phyloP scores from a whole-genome alignment of 768 basidiomycete species.

The Rhizopogon sp. region DNA sequence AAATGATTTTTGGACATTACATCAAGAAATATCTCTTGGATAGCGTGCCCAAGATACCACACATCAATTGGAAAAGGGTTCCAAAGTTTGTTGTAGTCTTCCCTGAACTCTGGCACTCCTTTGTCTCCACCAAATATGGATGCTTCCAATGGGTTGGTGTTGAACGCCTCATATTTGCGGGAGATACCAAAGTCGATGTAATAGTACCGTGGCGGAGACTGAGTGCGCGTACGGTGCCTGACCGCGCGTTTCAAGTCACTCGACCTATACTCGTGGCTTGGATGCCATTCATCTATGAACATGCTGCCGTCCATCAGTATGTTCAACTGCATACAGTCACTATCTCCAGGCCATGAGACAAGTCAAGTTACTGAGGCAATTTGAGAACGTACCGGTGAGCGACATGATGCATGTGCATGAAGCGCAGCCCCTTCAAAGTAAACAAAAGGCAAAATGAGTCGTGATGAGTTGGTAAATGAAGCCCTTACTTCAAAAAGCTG shows the following conservation, averaged over 20 bases:
- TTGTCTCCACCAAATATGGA: constrained; percentile 37
- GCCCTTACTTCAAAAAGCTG: constrained; percentile 18
- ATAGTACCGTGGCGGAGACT: constrained; percentile 26
- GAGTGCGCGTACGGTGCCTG: constrained; percentile 23
- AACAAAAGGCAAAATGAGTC: neutral
- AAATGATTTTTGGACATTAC: constrained; percentile 12
- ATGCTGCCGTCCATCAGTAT: constrained; percentile 27
- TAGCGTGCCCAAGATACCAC: constrained; percentile 38
- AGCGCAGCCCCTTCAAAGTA: constrained; percentile 25
- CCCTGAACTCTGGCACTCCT: constrained; percentile 33
- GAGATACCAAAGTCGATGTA: constrained; percentile 35
- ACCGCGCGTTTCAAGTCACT: constrained; percentile 13
- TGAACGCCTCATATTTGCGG: constrained; percentile 20
- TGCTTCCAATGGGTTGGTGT: constrained; percentile 19
- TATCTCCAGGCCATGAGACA: constrained; percentile 16
- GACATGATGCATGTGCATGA: constrained; percentile 32
- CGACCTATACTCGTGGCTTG: constrained; percentile 1
- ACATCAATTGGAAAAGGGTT: constrained; percentile 42
- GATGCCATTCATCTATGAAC: constrained; percentile 24
- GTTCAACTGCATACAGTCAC: constrained; percentile 26
- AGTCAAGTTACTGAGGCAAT: neutral
- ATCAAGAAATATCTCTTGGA: constrained; percentile 24
- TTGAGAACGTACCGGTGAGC: constrained; percentile 30
- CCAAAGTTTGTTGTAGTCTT: constrained; percentile 15
- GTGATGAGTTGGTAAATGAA: neutral